Evolutionary conservation across 371 early-diverging fungal species (phyloP).

Genomic region (Mortierella polycephala): DNA sequence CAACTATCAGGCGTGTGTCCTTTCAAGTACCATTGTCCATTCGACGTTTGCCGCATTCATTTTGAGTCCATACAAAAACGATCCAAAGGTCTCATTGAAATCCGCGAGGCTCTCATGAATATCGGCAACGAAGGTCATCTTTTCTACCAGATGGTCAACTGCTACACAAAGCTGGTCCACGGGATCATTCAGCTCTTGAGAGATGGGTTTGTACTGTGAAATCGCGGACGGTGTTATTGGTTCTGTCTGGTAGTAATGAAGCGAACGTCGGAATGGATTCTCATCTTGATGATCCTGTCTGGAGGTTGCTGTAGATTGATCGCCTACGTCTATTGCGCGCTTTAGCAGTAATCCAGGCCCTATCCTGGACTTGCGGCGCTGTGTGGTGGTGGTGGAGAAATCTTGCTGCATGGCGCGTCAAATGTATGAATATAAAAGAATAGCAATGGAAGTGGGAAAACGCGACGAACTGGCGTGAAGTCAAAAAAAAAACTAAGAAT

Average conservation of each 20-base stretch:
- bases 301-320: conserved; percentile 1
- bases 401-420: conserved; percentile 18
- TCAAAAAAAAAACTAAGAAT: too few relatives aligned
- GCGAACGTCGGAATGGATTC: conserved; percentile 36
- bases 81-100: conserved; percentile 53
- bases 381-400: not conserved
- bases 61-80: conserved; percentile 51
- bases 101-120: conserved; percentile 44
- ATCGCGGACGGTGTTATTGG: conserved; percentile 7
- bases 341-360: conserved; percentile 32
- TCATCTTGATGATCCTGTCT: conserved; percentile 29
- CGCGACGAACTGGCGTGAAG: too few relatives aligned
- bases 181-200: conserved; percentile 24
- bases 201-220: conserved; percentile 25
- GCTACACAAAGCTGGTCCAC: conserved; percentile 29
- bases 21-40: conserved; percentile 43
- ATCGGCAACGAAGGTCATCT: conserved; percentile 42
- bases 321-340: conserved; percentile 26
- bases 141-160: conserved; percentile 46
- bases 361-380: conserved; percentile 47
- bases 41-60: conserved; percentile 44
- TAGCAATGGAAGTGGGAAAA: too few relatives aligned
- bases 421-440: not conserved
- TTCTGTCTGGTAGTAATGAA: conserved; percentile 14
- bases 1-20: not conserved